Conservation (phyloP, 1,284 basidiomycete genomes). For the Blastosporella zonata region DNA sequence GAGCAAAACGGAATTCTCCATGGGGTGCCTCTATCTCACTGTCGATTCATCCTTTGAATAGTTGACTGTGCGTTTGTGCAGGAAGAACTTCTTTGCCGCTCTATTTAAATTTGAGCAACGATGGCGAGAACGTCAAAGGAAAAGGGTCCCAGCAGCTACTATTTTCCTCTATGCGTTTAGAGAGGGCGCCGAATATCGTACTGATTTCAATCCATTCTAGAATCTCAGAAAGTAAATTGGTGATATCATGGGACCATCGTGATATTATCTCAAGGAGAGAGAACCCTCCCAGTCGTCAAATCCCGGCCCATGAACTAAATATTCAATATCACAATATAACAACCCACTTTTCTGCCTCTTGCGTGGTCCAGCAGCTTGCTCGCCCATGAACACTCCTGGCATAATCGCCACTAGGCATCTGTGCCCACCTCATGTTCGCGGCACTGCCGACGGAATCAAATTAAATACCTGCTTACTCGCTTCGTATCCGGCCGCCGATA, state of each 20-base stretch:
- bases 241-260: too few relatives aligned
- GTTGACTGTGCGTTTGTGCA: neutral
- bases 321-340: neutral
- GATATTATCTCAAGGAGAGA: too few relatives aligned
- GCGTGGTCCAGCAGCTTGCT: neutral
- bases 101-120: neutral
- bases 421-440: too few relatives aligned
- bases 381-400: neutral
- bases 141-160: too few relatives aligned
- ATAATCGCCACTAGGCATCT: neutral
- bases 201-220: neutral
- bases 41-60: neutral
- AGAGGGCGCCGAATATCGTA: too few relatives aligned
- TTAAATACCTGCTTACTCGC: neutral
- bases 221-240: neutral
- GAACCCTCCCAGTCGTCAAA: neutral
- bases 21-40: neutral
- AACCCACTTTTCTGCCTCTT: neutral
- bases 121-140: too few relatives aligned
- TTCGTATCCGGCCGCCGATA: neutral
- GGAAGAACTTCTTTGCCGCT: neutral
- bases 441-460: neutral
- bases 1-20: neutral
- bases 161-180: too few relatives aligned
- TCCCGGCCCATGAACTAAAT: neutral